Evolutionary conservation across 179 eudicot species (phyloP).

Genomic region (Beta macrorhiza): DNA sequence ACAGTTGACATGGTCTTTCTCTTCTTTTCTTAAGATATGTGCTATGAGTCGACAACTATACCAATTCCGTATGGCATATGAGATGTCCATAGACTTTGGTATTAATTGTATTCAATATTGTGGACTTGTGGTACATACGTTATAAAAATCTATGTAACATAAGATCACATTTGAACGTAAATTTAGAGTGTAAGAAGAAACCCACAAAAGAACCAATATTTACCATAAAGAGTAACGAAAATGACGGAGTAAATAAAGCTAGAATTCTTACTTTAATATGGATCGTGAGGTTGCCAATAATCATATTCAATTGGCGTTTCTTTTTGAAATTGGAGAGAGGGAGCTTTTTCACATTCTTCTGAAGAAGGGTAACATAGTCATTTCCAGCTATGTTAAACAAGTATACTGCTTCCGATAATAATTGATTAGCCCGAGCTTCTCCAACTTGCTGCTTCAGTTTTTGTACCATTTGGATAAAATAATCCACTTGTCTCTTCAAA

Average conservation of each 20-base stretch:
- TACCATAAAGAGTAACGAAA: neutral
- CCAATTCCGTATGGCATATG: too few species aligned
- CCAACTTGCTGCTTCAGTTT: slow-evolving; percentile 39
- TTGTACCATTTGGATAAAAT: slow-evolving; percentile 34
- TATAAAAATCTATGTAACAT: neutral
- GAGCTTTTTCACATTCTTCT: slow-evolving; percentile 31
- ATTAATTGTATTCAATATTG: too few species aligned
- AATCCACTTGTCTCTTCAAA: slow-evolving; percentile 43
- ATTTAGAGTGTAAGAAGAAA: neutral
- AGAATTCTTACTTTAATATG: slow-evolving; percentile 33
- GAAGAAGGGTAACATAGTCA: slow-evolving; percentile 44
- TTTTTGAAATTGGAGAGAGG: slow-evolving; percentile 28
- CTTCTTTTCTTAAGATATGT: too few species aligned
- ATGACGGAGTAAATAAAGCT: neutral
- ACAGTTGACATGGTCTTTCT: neutral
- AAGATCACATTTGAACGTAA: neutral
- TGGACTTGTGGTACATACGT: too few species aligned
- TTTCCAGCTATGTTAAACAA: slow-evolving; percentile 51
- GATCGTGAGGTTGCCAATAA: slow-evolving; percentile 41
- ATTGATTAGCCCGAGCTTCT: slow-evolving; percentile 32
- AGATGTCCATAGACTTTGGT: too few species aligned
- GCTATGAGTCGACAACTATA: too few species aligned
- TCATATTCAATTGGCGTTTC: slow-evolving; percentile 29
- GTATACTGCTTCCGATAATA: slow-evolving; percentile 46
- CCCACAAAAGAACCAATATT: too few species aligned